These are phyloP conservation scores for Escovopsis sp. DNA, from an alignment of 2,329 filamentous ascomycete species.

Conservation along the genomic window DNA sequence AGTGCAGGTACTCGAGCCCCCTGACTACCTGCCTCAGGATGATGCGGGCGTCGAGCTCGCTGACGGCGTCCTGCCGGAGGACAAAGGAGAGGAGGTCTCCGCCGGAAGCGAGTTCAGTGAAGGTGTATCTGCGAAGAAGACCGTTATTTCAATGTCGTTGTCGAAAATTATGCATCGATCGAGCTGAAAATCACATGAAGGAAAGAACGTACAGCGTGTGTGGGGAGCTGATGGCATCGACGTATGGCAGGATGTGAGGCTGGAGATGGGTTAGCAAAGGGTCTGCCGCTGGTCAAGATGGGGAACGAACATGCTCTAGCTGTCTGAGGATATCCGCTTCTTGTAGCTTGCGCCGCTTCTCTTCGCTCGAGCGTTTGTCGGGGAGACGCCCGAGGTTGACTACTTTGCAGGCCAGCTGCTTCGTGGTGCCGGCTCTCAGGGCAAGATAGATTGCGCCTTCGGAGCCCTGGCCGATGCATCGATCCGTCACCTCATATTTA, in stretches of 20 bases:
- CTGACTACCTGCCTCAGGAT: conserved; percentile 32
- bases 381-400: conserved; percentile 29
- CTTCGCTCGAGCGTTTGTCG: conserved; percentile 11
- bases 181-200: not conserved
- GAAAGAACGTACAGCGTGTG: conserved; percentile 28
- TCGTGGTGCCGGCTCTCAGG: conserved; percentile 31
- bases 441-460: conserved; percentile 23
- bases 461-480: conserved; percentile 22
- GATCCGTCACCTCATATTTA: conserved; percentile 18
- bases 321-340: conserved; percentile 38
- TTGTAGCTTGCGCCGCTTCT: conserved; percentile 24
- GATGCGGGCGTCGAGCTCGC: conserved; percentile 27
- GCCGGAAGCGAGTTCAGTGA: conserved; percentile 40
- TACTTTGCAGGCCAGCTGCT: conserved; percentile 56
- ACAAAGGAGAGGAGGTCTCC: conserved; percentile 38
- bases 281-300: not conserved
- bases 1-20: conserved; percentile 32
- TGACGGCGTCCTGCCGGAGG: conserved; percentile 18
- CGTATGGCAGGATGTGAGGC: conserved; percentile 39
- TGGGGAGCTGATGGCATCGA: conserved; percentile 33
- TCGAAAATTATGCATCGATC: too few species aligned
- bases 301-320: conserved; percentile 36
- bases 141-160: too few species aligned
- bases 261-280: conserved; percentile 13
- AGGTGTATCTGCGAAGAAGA: conserved; percentile 35